A percentile compares a stretch with the other conserved stretches of the same genome.
Conservation (phyloP, 768 basidiomycete species). For the Lentinula aciculospora region DNA sequence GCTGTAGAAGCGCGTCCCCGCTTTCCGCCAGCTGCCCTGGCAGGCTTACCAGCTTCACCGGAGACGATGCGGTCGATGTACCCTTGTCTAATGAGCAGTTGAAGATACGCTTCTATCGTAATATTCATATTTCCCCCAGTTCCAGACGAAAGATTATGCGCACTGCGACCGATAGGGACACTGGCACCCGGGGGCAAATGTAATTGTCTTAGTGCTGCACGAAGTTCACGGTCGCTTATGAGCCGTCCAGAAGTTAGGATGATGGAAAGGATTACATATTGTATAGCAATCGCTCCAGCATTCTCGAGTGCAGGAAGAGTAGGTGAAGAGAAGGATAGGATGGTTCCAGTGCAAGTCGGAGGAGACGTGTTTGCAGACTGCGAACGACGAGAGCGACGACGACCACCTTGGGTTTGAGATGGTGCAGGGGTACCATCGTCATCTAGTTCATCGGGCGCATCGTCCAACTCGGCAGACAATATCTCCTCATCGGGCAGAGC, state of each 20-base stretch:
- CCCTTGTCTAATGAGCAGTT: slow-evolving; percentile 57
- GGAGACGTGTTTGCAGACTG: slow-evolving; percentile 11
- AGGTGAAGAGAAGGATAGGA: slow-evolving; percentile 60
- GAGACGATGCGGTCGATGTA: slow-evolving; percentile 69
- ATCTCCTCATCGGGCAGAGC: slow-evolving; percentile 50
- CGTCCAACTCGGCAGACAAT: slow-evolving; percentile 39
- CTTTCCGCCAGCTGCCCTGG: slow-evolving; percentile 35
- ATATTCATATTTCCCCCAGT: slow-evolving; percentile 16
- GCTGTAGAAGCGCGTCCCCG: slow-evolving; percentile 46
- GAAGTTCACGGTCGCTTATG: slow-evolving; percentile 75
- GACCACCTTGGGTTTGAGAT: neutral
- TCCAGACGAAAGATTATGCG: neutral
- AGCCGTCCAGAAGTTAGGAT: slow-evolving; percentile 78
- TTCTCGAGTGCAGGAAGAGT: slow-evolving; percentile 43
- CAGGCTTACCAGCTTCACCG: slow-evolving; percentile 38
- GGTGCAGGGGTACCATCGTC: slow-evolving; percentile 23
- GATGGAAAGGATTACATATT: slow-evolving; percentile 77
- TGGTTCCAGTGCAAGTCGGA: slow-evolving; percentile 50
- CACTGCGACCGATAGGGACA: slow-evolving; percentile 44
- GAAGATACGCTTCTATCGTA: slow-evolving; percentile 63
- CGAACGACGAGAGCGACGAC: neutral
- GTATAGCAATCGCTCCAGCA: slow-evolving; percentile 62
- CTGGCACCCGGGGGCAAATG: slow-evolving; percentile 45
- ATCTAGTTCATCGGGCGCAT: slow-evolving; percentile 47
- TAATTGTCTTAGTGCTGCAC: slow-evolving; percentile 63